Evolutionary conservation across 2,329 filamentous ascomycete species (phyloP), one percentile per base, ranked within the genome.

Genomic region (Aspergillus ochraceus): DNA sequence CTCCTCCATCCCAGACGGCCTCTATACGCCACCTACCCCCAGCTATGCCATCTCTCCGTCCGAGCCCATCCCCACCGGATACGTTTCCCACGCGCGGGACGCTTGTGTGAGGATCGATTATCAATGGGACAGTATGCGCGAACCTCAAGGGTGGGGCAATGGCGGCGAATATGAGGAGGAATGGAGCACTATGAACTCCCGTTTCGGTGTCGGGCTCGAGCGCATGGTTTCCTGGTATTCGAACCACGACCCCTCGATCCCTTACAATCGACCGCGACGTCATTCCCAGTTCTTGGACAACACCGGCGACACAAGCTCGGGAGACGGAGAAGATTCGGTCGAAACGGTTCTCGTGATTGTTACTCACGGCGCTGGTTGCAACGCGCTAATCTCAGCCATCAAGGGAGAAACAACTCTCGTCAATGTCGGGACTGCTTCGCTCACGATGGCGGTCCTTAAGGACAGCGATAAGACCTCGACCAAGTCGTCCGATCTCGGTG

Each of bases 361-460:
- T 22, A 97, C 95, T 0, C 95, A 99, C 71, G 94, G 94, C 24
- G 95, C 95, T 14, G 95, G 95, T 45, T 97, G 94, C 77, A 99
- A 99, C 77, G 95, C 95, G 2, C 78, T 99, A 49, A 93, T 99
- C 63, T 92, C 94, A 12, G 92, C 92, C 26, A 85, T 99, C 64
- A 96, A 93, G 0, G 90, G 94, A 61, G 90, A 97, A 70, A 94
- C 95, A 0, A 92, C 96, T 0, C 83, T 99, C 14, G 86, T 96
- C 70, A 93, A 98, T 71, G 90, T 98, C 17, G 89, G 89, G 29
- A 90, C 96, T 77, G 91, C 94, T 0, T 97, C 93, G 3, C 82
- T 99, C 52, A 97, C 94, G 1, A 90, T 97, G 88, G 94, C 94
- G 4, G 83, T 88, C 17, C 84, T 88, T 53, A 88, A 87, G 61